Base-by-base conservation (phyloP, 495 filamentous ascomycete species). In the Mytilinidion resinicola region DNA sequence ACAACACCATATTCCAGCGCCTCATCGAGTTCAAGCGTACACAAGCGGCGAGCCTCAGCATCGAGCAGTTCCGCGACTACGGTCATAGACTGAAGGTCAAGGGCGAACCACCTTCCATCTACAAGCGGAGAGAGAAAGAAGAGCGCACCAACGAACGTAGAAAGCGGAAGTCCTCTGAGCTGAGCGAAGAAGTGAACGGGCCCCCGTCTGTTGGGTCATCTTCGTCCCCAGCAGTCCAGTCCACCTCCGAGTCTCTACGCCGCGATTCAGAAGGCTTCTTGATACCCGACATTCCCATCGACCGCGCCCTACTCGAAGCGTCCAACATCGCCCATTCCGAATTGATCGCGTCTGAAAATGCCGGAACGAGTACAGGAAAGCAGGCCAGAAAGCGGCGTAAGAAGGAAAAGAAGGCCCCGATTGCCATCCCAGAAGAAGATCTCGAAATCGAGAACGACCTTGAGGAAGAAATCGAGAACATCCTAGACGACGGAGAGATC, bases 1-100 rank as follows among this genome's bases (percentile, higher is more conserved):
- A 95, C 63, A 76, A 86, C 34, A 98, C 93, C 3, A 88, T 98
- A 61, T 84, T 85, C 55, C 87, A 91, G 62, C 88, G 93, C 56
- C 78, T 98, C 36, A 84, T 87, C 21, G 93, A 98, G 65, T 98
- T 96, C 68, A 86, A 86, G 51, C 81, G 81, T 5, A 95, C 91
- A 0, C 85, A 86, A 51, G 88, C 84, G 63, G 85, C 88, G 39
- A 79, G 80, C 39, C 75, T 96, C 64, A 92, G 90, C 0, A 86
- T 97, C 5, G 85, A 90, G 44, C 87, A 96, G 65, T 97, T 97
- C 61, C 77, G 90, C 52, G 78, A 87, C 55, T 79, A 78, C 62
- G 71, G 82, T 15, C 68, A 77, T 33, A 75, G 77, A 19, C 56
- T 76, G 35, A 78, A 82, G 44, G 69, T 71, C 10, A 67, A 74